Evolutionary conservation across 495 filamentous ascomycete species (phyloP).

Genomic region (Echria macrotheca): DNA sequence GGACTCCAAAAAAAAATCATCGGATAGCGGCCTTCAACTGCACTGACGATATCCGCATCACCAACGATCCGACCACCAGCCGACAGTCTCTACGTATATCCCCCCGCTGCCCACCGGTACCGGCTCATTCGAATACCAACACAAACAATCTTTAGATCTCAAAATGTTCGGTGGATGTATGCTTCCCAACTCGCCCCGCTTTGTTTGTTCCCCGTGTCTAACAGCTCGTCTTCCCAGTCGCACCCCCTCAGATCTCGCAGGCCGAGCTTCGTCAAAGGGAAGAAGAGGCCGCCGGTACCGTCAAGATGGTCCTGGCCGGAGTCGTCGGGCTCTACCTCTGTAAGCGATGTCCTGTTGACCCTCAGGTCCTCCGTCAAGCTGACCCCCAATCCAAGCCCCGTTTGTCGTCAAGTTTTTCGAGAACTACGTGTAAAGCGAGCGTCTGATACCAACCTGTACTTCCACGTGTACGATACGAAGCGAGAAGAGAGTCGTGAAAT

Average conservation of each 20-base stretch:
- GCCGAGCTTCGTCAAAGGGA: conserved; percentile 61
- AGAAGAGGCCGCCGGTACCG: conserved; percentile 60
- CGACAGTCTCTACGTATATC: too few relatives aligned
- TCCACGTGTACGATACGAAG: background rate
- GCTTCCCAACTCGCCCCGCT: conserved; percentile 1
- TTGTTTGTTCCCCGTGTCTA: background rate
- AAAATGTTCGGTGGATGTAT: conserved; percentile 46
- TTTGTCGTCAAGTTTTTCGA: conserved; percentile 74
- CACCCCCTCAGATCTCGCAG: conserved; percentile 44
- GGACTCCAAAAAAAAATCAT: conserved; percentile 11
- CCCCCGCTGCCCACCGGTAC: too few relatives aligned
- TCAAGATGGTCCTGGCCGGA: conserved; percentile 57
- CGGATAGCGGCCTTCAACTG: background rate
- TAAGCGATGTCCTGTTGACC: too few relatives aligned
- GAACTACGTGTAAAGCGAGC: conserved; percentile 58
- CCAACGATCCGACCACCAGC: background rate
- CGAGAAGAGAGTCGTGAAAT: background rate
- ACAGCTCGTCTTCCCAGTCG: conserved; percentile 21
- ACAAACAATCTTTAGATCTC: too few relatives aligned
- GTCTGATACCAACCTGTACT: background rate
- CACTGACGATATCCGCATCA: background rate
- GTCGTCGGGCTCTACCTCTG: conserved; percentile 76
- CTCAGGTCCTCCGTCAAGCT: too few relatives aligned
- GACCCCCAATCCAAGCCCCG: conserved; percentile 71
- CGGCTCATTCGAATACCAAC: too few relatives aligned